phyloP scores from a whole-genome alignment of 345 rosid species.

The Murraya koenigii region DNA sequence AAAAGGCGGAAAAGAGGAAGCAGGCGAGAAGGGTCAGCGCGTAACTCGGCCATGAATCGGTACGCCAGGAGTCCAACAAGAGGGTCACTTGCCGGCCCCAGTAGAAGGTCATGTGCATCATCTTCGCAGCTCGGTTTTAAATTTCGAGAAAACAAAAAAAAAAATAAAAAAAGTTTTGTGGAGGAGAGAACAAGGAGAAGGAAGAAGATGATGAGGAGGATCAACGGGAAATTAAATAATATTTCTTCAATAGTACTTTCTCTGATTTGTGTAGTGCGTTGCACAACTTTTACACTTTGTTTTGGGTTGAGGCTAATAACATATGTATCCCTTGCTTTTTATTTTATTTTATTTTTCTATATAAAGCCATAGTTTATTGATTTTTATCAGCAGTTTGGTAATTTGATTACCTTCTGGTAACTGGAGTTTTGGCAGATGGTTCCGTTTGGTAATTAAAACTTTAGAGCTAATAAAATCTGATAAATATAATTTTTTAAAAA shows the following conservation, averaged over 20 bases:
- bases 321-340: too few species aligned
- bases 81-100: constrained; percentile 73
- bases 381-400: too few species aligned
- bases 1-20: constrained; percentile 53
- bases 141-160: not conserved
- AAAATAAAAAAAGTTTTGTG: not conserved
- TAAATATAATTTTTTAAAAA: too few species aligned
- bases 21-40: constrained; percentile 65
- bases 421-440: too few species aligned
- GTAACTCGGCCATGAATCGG: constrained; percentile 63
- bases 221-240: too few species aligned
- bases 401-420: too few species aligned
- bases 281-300: not conserved
- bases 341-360: too few species aligned
- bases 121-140: constrained; percentile 22
- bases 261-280: not conserved
- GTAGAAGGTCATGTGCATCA: constrained; percentile 98
- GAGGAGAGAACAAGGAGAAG: not conserved
- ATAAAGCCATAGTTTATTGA: too few species aligned
- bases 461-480: too few species aligned
- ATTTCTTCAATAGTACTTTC: not conserved
- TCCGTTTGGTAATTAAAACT: too few species aligned
- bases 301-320: too few species aligned
- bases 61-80: constrained; percentile 65
- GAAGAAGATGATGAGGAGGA: not conserved